Conservation (phyloP, 208 protist species). For the Wallacemonas rigidus region DNA sequence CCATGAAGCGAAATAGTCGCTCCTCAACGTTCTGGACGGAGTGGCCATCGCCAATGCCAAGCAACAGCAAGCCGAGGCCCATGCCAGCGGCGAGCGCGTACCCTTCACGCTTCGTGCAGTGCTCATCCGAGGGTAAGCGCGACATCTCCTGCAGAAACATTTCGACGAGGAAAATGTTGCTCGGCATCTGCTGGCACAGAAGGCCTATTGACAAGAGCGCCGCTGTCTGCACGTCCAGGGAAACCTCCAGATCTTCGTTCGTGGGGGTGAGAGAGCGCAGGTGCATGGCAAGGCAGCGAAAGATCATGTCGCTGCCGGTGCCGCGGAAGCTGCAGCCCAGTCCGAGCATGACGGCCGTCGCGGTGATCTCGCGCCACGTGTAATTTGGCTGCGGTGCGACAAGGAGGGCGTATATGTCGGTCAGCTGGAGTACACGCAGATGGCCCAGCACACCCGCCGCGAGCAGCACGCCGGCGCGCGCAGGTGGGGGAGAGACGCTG, state of each 20-base stretch:
- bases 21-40: slow-evolving; percentile 55
- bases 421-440: slow-evolving; percentile 78
- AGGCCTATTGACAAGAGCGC: slow-evolving; percentile 80
- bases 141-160: slow-evolving; percentile 85
- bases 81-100: slow-evolving; percentile 79
- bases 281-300: slow-evolving; percentile 87
- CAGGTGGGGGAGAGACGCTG: slow-evolving; percentile 52
- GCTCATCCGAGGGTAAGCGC: slow-evolving; percentile 84
- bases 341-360: slow-evolving; percentile 83
- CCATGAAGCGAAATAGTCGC: slow-evolving; percentile 71
- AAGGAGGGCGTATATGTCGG: slow-evolving; percentile 86
- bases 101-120: slow-evolving; percentile 79
- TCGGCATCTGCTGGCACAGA: slow-evolving; percentile 59
- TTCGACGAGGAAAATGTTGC: slow-evolving; percentile 77
- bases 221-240: slow-evolving; percentile 78
- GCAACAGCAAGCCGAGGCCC: slow-evolving; percentile 75
- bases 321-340: slow-evolving; percentile 88
- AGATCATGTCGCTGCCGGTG: slow-evolving; percentile 75
- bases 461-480: slow-evolving; percentile 70
- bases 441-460: slow-evolving; percentile 81
- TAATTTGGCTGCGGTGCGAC: slow-evolving; percentile 64
- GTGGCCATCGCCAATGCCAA: slow-evolving; percentile 62
- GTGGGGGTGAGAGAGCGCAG: slow-evolving; percentile 80
- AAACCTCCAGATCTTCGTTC: slow-evolving; percentile 85
- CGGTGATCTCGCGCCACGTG: slow-evolving; percentile 69